Conservation (phyloP, 2,329 filamentous ascomycete species). For the Neonectria neomacrospora region DNA sequence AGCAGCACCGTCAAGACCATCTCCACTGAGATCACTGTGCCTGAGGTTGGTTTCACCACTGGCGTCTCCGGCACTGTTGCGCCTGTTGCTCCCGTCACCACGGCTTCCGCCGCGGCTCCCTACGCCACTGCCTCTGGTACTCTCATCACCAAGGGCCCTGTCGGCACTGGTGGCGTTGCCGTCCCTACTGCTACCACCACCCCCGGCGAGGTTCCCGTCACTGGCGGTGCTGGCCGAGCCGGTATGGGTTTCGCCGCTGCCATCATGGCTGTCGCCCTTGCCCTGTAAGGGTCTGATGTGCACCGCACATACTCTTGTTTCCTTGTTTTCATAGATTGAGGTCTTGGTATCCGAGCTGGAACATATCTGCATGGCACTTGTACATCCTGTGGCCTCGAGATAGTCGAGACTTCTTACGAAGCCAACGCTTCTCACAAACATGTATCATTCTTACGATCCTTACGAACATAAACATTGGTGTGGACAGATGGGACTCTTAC, state of each 20-base stretch:
- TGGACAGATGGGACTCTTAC: conserved; percentile 36
- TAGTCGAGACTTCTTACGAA: conserved; percentile 28
- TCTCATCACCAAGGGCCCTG: conserved; percentile 41
- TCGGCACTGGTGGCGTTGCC: conserved; percentile 49
- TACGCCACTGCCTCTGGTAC: conserved; percentile 37
- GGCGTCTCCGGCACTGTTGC: conserved; percentile 36
- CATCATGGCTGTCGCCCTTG: conserved; percentile 57
- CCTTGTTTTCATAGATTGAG: conserved; percentile 43
- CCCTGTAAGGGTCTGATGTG: conserved; percentile 55
- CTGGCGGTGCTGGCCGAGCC: conserved; percentile 54
- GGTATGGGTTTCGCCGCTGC: conserved; percentile 60
- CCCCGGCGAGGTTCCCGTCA: conserved; percentile 49
- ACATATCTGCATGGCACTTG: conserved; percentile 39
- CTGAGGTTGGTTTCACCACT: conserved; percentile 63
- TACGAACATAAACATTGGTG: conserved; percentile 57
- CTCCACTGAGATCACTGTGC: conserved; percentile 63
- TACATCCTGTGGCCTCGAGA: conserved; percentile 36
- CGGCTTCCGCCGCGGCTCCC: conserved; percentile 51
- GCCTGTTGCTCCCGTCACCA: conserved; percentile 48
- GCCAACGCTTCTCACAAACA: conserved; percentile 35
- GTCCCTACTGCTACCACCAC: conserved; percentile 51
- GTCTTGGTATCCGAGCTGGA: conserved; percentile 42
- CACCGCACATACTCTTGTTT: conserved; percentile 39
- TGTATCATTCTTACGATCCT: conserved; percentile 69
- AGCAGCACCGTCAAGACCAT: conserved; percentile 61